A percentile compares a stretch with the other conserved stretches of the same genome.
Evolutionary conservation across 352 stramenopile genomes (phyloP).

Genomic region (Plasmopara halstedii): DNA sequence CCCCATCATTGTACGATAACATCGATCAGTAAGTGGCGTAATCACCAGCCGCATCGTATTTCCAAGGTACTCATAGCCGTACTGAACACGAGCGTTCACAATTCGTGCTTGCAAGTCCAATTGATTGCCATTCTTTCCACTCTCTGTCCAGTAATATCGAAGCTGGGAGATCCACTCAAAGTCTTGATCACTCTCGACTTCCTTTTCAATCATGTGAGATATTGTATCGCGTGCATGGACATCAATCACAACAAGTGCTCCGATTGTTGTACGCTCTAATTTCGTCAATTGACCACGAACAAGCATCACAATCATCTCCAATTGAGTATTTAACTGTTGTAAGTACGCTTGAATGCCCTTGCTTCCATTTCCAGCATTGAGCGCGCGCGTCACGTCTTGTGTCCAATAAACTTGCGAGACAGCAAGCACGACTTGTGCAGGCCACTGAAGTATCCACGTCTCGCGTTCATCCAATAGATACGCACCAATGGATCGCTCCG

Average conservation of each 20-base stretch:
- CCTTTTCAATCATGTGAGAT: conserved; percentile 86
- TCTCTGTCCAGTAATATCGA: conserved; percentile 90
- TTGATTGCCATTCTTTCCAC: conserved; percentile 28
- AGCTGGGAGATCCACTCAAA: conserved; percentile 93
- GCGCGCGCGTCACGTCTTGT: conserved; percentile 79
- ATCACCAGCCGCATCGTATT: conserved; percentile 93
- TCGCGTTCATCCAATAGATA: conserved; percentile 78
- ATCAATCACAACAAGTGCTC: conserved; percentile 89
- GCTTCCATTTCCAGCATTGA: conserved; percentile 52
- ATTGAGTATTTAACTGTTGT: conserved; percentile 75
- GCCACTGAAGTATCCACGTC: conserved; percentile 91
- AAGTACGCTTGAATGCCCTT: conserved; percentile 69
- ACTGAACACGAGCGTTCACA: conserved; percentile 83
- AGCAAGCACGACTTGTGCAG: conserved; percentile 90
- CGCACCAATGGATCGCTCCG: conserved; percentile 75
- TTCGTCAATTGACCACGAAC: conserved; percentile 89
- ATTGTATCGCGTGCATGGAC: conserved; percentile 91
- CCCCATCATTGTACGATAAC: conserved; percentile 92
- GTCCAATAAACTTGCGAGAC: conserved; percentile 93
- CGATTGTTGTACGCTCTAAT: conserved; percentile 88
- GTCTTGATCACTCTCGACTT: conserved; percentile 82
- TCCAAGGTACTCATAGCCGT: conserved; percentile 89
- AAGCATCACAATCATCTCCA: conserved; percentile 88
- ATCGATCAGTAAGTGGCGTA: conserved; percentile 91
- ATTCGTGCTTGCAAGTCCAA: conserved; percentile 84